Evolutionary conservation across 2,329 filamentous ascomycete species (phyloP), one percentile per base, ranked within the genome.

Genomic region (Zopfia rhizophila): DNA sequence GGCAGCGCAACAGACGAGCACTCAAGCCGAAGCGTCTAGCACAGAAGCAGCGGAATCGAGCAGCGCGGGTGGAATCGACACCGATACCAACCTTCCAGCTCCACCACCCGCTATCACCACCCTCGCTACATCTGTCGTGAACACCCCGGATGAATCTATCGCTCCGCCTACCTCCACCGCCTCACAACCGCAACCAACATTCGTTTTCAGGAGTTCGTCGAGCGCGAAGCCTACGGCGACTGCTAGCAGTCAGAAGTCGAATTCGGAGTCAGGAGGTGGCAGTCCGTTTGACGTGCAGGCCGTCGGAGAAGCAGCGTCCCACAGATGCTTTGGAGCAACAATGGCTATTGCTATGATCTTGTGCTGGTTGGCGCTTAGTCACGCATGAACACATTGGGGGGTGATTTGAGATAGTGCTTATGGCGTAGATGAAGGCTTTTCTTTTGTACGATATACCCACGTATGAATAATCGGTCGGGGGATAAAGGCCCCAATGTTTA

Each of bases 221-320:
- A 37, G 53, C 10, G 46, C 41, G 12, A 27, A 29, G 21, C 27
- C 51, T 3, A 44, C 33, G 10, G 32, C 28, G 18, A 55, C 56
- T n/a, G 45, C 59, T 6, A 68, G 57, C 23, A 55, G 56, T 12
- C 66, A 73, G 44, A 63, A 68, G 13, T 65, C 64, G 7, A 70
- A 65, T 37, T 52, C 63, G 14, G 64, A 69, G 18, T 72, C 68
- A 10, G 74, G 74, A 14, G 74, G 75, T 12, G 76, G 76, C n/a
- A 75, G 72, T 39, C 76, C 75, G 4, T 78, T 78, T 47, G 75
- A 77, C 48, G 60, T 71, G n/a, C n/a, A n/a, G n/a, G n/a, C n/a
- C n/a, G n/a, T n/a, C n/a, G n/a, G n/a, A n/a, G n/a, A n/a, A n/a
- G n/a, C n/a, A n/a, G n/a, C n/a, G n/a, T n/a, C n/a, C n/a, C n/a